Base-by-base conservation (phyloP, 2,329 filamentous ascomycete genomes). In the Coleophoma crateriformis region DNA sequence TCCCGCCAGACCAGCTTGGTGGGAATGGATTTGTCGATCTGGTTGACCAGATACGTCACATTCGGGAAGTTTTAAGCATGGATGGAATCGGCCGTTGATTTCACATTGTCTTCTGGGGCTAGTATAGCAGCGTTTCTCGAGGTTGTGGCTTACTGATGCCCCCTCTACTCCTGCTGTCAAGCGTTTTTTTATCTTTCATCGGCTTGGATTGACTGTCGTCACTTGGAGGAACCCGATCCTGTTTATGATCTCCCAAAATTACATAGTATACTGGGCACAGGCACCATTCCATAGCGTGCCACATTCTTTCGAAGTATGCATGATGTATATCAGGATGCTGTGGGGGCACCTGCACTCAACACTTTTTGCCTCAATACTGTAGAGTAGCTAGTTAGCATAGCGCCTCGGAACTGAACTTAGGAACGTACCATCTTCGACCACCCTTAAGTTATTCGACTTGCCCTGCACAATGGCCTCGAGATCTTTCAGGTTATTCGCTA, bases 401-500 rank as follows among this genome's bases (percentile, higher is more conserved):
- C 15, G n/a, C 19, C 15, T 32, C 17, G 33, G 39, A 17, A 27
- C 22, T 44, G 7, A 40, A 20, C 42, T 40, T 32, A 53, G 40
- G 49, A 50, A 53, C 71, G 68, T 72, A 85, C 88, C 88, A 72
- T 97, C 92, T 72, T 99, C 94, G 19, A 97, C 85, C 35, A 94
- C 77, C 50, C 88, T 82, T 54, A 95, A 71, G 65, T 94, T 96
- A 57, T 85, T 83, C 49, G 87, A 89, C 75, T 99, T 99, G 34
- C 75, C 74, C 59, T 82, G 77, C 45, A 88, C 76, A 50, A 87
- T 83, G 57, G 77, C 78, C 67, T 88, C 85, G 57, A 89, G 63
- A 51, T 86, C 83, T 59, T 78, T 80, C 59, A 88, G 67, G 61
- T 85, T 88, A 49, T 71, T 71, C 33, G 76, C 78, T 51, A 89